These are phyloP conservation scores for Fusarium fracticaudum DNA, from an alignment of 2,329 filamentous ascomycete genomes.

Conservation along the genomic window DNA sequence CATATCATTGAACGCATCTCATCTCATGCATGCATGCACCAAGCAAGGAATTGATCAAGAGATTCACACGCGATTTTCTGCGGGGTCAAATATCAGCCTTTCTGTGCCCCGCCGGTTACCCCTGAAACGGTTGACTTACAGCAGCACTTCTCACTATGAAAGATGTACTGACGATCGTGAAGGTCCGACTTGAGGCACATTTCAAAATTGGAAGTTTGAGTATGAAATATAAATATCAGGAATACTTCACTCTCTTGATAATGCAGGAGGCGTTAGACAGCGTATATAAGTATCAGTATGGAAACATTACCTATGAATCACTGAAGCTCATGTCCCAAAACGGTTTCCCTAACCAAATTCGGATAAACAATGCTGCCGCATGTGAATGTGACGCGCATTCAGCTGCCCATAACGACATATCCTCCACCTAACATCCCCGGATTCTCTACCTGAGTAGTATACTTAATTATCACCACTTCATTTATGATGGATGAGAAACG, in stretches of 20 bases:
- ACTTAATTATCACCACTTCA: neutral
- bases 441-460: slow-evolving; percentile 4
- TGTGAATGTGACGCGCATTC: slow-evolving; percentile 17
- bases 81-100: slow-evolving; percentile 11
- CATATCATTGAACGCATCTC: neutral
- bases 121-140: slow-evolving; percentile 18
- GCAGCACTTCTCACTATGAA: neutral
- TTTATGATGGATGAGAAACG: slow-evolving; percentile 47
- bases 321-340: slow-evolving; percentile 9
- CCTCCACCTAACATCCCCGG: slow-evolving; percentile 11
- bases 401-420: slow-evolving; percentile 27
- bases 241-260: neutral
- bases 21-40: slow-evolving; percentile 1
- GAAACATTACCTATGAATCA: neutral
- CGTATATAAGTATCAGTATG: neutral
- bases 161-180: neutral
- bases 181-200: neutral
- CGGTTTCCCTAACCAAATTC: neutral
- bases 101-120: slow-evolving; percentile 4
- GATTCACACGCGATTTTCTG: slow-evolving; percentile 19
- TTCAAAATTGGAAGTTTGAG: neutral
- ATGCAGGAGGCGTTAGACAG: neutral
- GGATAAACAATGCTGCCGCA: slow-evolving; percentile 36
- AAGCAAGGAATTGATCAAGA: slow-evolving; percentile 9
- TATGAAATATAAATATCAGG: neutral